Base-by-base conservation (phyloP, 1,284 basidiomycete species). In the Pyrrhoderma lamaoense region DNA sequence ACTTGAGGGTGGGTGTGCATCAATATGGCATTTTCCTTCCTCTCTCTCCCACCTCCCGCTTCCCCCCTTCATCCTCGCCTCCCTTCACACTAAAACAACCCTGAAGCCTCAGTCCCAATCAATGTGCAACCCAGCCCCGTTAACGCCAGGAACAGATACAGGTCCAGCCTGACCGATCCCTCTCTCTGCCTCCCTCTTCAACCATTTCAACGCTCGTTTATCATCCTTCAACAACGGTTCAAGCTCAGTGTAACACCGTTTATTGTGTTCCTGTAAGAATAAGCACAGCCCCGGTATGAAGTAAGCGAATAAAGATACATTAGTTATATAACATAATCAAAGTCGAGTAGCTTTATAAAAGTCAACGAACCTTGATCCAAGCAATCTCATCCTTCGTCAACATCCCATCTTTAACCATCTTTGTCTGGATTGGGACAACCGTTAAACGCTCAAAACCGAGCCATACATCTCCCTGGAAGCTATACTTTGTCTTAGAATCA, bases 351-450 rank as follows among this genome's bases (percentile, higher is more conserved):
- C n/a, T n/a, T n/a, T n/a, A n/a, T n/a, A n/a, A n/a, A n/a, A n/a
- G n/a, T n/a, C n/a, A 35, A 43, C 69, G 42, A 53, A 83, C 85
- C 75, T 93, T 94, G 50, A 99, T 64, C 94, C 94, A 97, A 53
- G 79, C 68, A 61, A 85, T 85, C 73, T 99, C 93, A 52, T 87
- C 85, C 61, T 84, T 86, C 9, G 82, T 82, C 57, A 98, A 75
- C 76, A 98, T 80, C 38, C 67, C 72, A 51, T 85, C 82, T 62
- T 93, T 89, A 50, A 98, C 82, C 77, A 99, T 86, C 59, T 82
- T 80, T 2, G 89, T 90, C 69, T 95, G 89, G 62, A 99, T 96
- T 0, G 96, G 95, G 3, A 94, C 92, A 65, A 85, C 86, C 2
- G 93, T 94, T 56, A 95, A 71, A 9, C 88, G 82, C 67, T 94